These are phyloP conservation scores for Odontarrhena argentea DNA, from an alignment of 345 rosid species.

Conservation along the genomic window DNA sequence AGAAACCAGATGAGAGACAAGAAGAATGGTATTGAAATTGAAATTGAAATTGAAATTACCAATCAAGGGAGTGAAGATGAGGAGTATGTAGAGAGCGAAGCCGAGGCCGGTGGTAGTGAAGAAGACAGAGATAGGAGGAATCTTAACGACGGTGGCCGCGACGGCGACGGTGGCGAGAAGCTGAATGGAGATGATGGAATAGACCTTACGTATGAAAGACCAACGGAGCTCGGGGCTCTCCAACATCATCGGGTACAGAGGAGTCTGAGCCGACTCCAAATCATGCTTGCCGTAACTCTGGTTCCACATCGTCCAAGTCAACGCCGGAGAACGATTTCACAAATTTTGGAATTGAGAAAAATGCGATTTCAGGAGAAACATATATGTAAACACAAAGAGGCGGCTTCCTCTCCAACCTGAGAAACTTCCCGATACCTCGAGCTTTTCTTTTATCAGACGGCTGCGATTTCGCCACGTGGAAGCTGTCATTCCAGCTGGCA, in stretches of 20 bases:
- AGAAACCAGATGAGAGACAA: not conserved
- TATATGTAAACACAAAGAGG: not conserved
- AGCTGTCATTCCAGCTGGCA: too few species aligned
- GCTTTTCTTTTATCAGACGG: not conserved
- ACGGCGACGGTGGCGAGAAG: slow-evolving; percentile 76
- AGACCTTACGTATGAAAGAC: slow-evolving; percentile 87
- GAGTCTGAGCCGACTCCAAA: slow-evolving; percentile 67
- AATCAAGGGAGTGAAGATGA: slow-evolving; percentile 70
- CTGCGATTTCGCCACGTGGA: slow-evolving; percentile 19
- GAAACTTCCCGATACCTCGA: slow-evolving; percentile 35
- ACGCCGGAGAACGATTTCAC: not conserved
- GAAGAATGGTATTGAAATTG: too few species aligned
- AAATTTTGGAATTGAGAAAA: not conserved
- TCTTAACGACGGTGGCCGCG: slow-evolving; percentile 65
- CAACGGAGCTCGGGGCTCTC: slow-evolving; percentile 90
- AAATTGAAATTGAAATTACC: slow-evolving; percentile 37
- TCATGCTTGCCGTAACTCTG: slow-evolving; percentile 56
- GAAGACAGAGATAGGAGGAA: slow-evolving; percentile 66
- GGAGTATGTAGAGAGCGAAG: slow-evolving; percentile 71
- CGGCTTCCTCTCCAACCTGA: not conserved
- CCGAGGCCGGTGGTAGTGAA: slow-evolving; percentile 68
- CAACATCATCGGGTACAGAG: slow-evolving; percentile 83
- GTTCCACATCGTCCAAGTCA: slow-evolving; percentile 51
- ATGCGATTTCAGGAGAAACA: too few species aligned
- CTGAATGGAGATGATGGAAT: slow-evolving; percentile 71